Evolutionary conservation across 2,329 filamentous ascomycete species (phyloP), one percentile per base, ranked within the genome.

Genomic region (Exophiala lecanii-corni): DNA sequence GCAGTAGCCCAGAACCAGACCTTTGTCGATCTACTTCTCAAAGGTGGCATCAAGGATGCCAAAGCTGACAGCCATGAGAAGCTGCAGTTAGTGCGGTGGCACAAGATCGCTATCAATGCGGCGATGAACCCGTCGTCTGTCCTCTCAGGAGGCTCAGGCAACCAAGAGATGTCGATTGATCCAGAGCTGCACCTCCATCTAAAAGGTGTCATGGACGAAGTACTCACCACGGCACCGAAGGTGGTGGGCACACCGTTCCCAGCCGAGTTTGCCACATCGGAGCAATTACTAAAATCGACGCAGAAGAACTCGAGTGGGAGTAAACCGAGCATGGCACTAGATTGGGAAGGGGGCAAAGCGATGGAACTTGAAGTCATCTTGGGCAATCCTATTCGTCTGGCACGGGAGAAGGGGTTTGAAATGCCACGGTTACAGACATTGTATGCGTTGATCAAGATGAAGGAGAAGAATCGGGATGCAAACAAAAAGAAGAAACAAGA

Each of bases 21-120:
- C 4, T 64, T 64, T 34, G 63, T 66, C 45, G 76, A 79, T 37
- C 64, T 75, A n/a, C 45, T 65, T 7, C 41, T 55, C 21, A 49
- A 49, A 12, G 82, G 81, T 26, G 76, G 75, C 2, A 77, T 87
- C 51, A 73, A 73, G 45, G 83, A 87, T 61, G 79, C 81, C 4
- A 76, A 81, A 48, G 67, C 74, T 5, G 79, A 82, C 55, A 72
- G 76, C 35, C 80, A 85, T 60, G 66, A 79, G 21, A 81, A 79
- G 47, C 68, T 87, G 34, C 84, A 87, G 62, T 74, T 79, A 31
- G 76, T 86, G 13, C 72, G 83, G 17, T 87, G 83, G 83, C 82
- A 86, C 62, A 87, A 87, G 62, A 76, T 86, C 49, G 82, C 80
- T 55, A 86, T 87, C 68, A 87, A 87, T 61, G 80, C 82, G 0